Evolutionary conservation across 2,329 filamentous ascomycete species (phyloP).

Genomic region (Exophiala lecanii-corni): DNA sequence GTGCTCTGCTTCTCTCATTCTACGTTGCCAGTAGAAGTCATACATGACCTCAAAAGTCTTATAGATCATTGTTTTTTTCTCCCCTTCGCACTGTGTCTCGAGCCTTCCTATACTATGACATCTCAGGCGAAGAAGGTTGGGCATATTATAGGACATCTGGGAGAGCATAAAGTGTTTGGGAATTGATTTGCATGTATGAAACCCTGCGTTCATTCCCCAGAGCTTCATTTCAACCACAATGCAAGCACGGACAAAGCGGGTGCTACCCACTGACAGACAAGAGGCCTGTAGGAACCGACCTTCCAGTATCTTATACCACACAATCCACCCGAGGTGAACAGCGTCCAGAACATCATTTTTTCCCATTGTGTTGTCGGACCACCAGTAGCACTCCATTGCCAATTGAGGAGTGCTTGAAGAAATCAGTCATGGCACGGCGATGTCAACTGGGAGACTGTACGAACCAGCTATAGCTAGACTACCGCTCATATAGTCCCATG

Average conservation of each 20-base stretch:
- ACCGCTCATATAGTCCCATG: background rate
- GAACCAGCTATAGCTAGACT: background rate
- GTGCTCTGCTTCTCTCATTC: too few relatives aligned
- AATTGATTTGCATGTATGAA: too few relatives aligned
- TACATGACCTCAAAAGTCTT: too few relatives aligned
- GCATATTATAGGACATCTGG: too few relatives aligned
- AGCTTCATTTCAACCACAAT: background rate
- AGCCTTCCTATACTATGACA: too few relatives aligned
- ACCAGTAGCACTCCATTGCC: background rate
- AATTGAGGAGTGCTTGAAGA: background rate
- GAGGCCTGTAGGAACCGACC: background rate
- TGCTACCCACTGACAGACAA: background rate
- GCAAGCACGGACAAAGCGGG: background rate
- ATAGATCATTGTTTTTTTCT: too few relatives aligned
- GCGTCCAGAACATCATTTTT: background rate
- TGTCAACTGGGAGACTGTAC: background rate
- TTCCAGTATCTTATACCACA: background rate
- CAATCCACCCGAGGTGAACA: background rate
- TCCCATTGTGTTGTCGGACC: background rate
- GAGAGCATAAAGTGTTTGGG: too few relatives aligned
- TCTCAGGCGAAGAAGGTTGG: too few relatives aligned
- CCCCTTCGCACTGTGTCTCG: too few relatives aligned
- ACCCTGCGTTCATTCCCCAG: too few relatives aligned
- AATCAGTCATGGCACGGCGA: too few relatives aligned
- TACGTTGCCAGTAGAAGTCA: too few relatives aligned